Percentiles rank a stretch among this genome's conserved stretches.
Evolutionary conservation across 2,329 filamentous ascomycete species (phyloP).

Genomic region (Claviceps paspali): DNA sequence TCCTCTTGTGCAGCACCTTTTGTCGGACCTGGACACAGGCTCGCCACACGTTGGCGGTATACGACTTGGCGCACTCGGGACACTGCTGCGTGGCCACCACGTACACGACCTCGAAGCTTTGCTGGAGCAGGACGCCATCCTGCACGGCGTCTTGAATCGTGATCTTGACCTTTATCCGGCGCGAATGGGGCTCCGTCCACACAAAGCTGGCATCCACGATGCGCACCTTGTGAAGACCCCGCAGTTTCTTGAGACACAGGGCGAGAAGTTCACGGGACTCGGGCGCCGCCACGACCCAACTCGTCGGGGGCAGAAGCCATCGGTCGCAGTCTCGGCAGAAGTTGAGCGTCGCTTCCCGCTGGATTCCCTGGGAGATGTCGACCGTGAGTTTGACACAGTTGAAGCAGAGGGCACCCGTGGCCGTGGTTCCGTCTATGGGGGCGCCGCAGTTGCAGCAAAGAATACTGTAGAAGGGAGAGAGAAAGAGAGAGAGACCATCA

Average conservation of each 20-base stretch:
- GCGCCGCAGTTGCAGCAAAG: slow-evolving; percentile 97
- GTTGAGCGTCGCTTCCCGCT: slow-evolving; percentile 77
- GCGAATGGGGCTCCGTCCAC: slow-evolving; percentile 95
- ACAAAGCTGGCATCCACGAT: slow-evolving; percentile 95
- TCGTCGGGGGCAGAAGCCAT: slow-evolving; percentile 75
- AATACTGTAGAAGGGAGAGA: slow-evolving; percentile 32
- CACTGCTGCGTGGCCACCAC: slow-evolving; percentile 86
- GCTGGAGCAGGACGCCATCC: slow-evolving; percentile 60
- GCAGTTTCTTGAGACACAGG: slow-evolving; percentile 75
- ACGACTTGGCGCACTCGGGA: slow-evolving; percentile 87
- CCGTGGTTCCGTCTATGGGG: slow-evolving; percentile 79
- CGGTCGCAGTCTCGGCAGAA: slow-evolving; percentile 90
- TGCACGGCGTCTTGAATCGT: slow-evolving; percentile 65
- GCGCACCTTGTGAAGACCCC: slow-evolving; percentile 74
- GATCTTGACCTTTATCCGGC: slow-evolving; percentile 85
- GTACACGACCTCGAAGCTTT: slow-evolving; percentile 90
- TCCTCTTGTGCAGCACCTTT: slow-evolving; percentile 89
- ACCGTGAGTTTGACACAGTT: slow-evolving; percentile 91
- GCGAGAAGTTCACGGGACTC: slow-evolving; percentile 90
- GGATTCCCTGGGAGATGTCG: slow-evolving; percentile 84
- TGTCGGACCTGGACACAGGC: slow-evolving; percentile 90
- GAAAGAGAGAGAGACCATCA: no score
- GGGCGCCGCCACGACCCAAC: slow-evolving; percentile 70
- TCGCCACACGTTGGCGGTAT: slow-evolving; percentile 90
- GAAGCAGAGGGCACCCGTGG: slow-evolving; percentile 79